Conservation (phyloP, 2,329 filamentous ascomycete genomes). For the Talaromyces sp. region DNA sequence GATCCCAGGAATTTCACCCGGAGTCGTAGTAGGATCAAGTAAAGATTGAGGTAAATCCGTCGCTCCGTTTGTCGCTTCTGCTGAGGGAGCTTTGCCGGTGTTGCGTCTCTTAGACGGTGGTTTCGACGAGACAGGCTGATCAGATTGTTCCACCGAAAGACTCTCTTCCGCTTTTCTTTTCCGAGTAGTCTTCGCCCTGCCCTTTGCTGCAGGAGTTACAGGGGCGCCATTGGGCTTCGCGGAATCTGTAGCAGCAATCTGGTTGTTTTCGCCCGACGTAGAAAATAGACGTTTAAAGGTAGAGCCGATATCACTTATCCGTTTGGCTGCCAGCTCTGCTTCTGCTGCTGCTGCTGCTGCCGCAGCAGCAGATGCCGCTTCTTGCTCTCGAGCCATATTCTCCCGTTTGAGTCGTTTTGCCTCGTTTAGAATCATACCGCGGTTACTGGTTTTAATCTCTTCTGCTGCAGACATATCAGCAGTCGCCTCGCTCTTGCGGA, state of each 20-base stretch:
- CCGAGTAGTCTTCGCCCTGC: conserved; percentile 27
- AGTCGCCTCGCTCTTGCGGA: conserved; percentile 38
- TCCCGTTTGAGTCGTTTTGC: conserved; percentile 59
- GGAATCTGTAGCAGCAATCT: conserved; percentile 19
- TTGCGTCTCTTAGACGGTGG: conserved; percentile 34
- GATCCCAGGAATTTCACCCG: not conserved
- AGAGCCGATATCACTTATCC: conserved; percentile 34
- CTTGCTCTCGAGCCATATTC: conserved; percentile 45
- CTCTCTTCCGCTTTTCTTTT: conserved; percentile 54
- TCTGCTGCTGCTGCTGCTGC: conserved; percentile 31
- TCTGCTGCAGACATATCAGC: conserved; percentile 34
- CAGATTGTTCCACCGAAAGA: conserved; percentile 11
- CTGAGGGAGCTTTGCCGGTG: conserved; percentile 20
- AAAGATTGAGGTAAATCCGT: not conserved
- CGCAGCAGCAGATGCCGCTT: conserved; percentile 26
- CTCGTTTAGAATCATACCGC: conserved; percentile 57
- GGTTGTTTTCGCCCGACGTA: conserved; percentile 21
- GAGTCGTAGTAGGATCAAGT: not conserved
- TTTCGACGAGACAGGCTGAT: conserved; percentile 5
- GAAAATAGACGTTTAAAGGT: conserved; percentile 35
- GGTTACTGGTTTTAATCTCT: conserved; percentile 52
- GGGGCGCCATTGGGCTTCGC: conserved; percentile 3
- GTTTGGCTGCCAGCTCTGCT: conserved; percentile 35
- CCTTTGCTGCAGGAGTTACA: conserved; percentile 16
- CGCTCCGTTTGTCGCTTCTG: conserved; percentile 16